Conservation (phyloP, 73 alveolate genomes). For the Stentor roeselii region DNA sequence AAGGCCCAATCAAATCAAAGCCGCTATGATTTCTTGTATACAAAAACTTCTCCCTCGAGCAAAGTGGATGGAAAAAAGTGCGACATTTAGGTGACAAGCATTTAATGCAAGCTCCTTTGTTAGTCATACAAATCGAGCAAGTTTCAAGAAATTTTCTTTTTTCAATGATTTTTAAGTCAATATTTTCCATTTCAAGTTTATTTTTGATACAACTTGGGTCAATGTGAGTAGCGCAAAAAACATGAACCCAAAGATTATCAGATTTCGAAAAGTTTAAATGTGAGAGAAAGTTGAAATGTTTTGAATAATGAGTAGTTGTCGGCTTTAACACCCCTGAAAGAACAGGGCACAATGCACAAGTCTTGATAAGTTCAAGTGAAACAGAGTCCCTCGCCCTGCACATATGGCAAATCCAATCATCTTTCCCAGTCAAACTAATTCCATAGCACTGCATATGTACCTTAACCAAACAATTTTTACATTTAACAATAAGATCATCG, state of each 20-base stretch:
- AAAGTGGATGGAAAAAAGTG: neutral
- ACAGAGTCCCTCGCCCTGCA: neutral
- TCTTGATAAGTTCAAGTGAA: neutral
- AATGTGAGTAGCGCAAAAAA: neutral
- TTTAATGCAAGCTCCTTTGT: neutral
- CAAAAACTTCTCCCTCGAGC: neutral
- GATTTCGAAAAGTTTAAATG: neutral
- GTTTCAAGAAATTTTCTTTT: neutral
- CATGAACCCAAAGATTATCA: neutral
- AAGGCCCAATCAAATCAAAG: neutral
- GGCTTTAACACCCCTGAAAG: neutral
- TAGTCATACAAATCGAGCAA: neutral
- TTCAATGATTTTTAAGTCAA: neutral
- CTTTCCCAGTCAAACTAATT: neutral
- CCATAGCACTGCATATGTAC: constrained; percentile 7
- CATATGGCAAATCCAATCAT: neutral
- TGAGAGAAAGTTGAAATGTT: neutral
- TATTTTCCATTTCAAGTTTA: neutral
- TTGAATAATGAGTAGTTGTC: neutral
- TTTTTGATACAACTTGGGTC: neutral
- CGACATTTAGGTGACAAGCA: neutral
- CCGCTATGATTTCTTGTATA: neutral
- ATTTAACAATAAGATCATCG: neutral
- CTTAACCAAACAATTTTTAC: neutral
- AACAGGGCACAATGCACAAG: neutral